A percentile compares a stretch with the other conserved stretches of the same genome.
phyloP scores from a whole-genome alignment of 2,329 filamentous ascomycete species.

The Calycina herbarum region DNA sequence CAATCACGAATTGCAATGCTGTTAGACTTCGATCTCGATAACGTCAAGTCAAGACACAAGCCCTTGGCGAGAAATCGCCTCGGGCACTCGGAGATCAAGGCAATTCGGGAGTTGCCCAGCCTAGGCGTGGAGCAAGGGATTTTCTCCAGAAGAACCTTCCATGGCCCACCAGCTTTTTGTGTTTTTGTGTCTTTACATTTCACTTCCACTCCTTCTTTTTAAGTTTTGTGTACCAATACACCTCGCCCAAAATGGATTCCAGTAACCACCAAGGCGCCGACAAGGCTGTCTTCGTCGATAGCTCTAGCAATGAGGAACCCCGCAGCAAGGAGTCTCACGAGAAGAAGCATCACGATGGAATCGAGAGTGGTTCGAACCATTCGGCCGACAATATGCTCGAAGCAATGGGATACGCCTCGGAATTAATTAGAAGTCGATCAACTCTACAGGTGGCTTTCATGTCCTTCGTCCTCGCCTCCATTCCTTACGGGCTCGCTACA shows the following conservation, averaged over 20 bases:
- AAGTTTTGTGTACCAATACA: not conserved
- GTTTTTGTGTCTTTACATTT: not conserved
- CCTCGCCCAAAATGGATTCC: not conserved
- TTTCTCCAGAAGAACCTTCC: slow-evolving; percentile 1
- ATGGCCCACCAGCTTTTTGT: not conserved
- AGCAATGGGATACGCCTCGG: slow-evolving; percentile 65
- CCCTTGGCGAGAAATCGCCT: slow-evolving; percentile 3
- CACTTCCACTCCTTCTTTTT: not conserved
- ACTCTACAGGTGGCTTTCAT: slow-evolving; percentile 72
- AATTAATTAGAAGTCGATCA: slow-evolving; percentile 63
- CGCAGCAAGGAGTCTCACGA: not conserved
- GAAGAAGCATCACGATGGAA: not conserved
- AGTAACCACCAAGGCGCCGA: not conserved
- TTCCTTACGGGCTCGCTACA: slow-evolving; percentile 66
- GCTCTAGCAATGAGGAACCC: not conserved
- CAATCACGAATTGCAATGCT: not conserved
- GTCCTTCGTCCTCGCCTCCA: slow-evolving; percentile 74
- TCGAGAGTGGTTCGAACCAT: not conserved
- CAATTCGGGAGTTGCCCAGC: not conserved
- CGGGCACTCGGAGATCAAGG: slow-evolving; percentile 1
- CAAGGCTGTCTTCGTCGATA: not conserved
- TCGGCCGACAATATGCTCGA: slow-evolving; percentile 62
- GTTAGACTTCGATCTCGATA: not conserved
- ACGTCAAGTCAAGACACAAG: slow-evolving; percentile 2
- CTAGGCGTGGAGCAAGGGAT: not conserved